Percentiles rank a stretch among this genome's conserved stretches.
phyloP scores from a whole-genome alignment of 192 early-diverging fungal genomes.

The Linnemannia zychae region DNA sequence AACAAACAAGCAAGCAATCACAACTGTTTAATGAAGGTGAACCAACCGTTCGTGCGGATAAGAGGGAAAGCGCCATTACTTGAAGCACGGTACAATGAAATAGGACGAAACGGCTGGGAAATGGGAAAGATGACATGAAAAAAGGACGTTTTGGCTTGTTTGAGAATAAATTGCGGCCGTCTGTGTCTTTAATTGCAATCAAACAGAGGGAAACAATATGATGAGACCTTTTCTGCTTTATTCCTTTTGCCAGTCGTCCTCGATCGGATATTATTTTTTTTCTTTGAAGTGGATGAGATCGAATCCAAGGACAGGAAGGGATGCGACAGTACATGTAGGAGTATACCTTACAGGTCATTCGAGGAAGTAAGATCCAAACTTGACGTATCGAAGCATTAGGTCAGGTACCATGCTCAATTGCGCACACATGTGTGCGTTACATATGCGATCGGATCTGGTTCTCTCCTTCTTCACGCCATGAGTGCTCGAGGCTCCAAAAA shows the following conservation, averaged over 20 bases:
- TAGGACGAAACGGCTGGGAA: no score
- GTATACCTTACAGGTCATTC: background rate
- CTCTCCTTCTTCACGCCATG: background rate
- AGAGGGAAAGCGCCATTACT: no score
- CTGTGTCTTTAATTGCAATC: background rate
- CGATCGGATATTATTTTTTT: background rate
- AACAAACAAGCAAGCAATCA: no score
- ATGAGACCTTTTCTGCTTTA: background rate
- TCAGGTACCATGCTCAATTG: no score
- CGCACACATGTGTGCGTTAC: no score
- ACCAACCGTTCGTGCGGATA: no score
- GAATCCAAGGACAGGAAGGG: slow-evolving; percentile 1
- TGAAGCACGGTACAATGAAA: no score
- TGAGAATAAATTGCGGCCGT: background rate
- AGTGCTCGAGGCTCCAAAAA: background rate
- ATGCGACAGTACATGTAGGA: background rate
- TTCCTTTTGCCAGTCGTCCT: background rate
- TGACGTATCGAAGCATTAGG: no score
- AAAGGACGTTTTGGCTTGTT: background rate
- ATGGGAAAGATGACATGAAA: no score
- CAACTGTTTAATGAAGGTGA: no score
- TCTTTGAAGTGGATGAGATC: background rate
- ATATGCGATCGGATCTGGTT: background rate
- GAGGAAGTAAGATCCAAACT: background rate
- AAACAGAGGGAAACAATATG: background rate